Evolutionary conservation across 441 rosid species (phyloP).

Genomic region (Croton laevigatus): DNA sequence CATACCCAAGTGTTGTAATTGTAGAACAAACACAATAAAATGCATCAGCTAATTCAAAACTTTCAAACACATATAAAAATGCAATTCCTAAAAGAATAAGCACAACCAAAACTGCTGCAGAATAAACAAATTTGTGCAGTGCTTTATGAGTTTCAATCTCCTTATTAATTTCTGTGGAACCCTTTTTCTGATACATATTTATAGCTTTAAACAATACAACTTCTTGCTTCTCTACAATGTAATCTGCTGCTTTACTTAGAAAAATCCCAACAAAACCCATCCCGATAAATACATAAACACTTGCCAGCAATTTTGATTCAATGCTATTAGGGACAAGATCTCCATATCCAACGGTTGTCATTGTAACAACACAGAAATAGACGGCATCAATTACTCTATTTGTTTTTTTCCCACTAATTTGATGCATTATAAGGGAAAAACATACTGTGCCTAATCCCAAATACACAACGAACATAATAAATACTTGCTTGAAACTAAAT

Average conservation of each 20-base stretch:
- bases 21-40: constrained; percentile 60
- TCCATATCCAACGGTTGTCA: constrained; percentile 70
- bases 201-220: constrained; percentile 40
- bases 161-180: constrained; percentile 29
- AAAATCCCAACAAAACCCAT: constrained; percentile 51
- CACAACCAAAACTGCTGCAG: constrained; percentile 25
- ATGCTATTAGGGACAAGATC: constrained; percentile 49
- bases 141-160: constrained; percentile 35
- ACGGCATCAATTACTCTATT: constrained; percentile 46
- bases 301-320: constrained; percentile 41
- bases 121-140: constrained; percentile 35
- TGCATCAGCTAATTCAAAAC: constrained; percentile 37
- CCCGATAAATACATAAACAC: constrained; percentile 44
- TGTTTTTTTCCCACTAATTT: constrained; percentile 49
- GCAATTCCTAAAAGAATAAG: constrained; percentile 35
- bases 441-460: constrained; percentile 33
- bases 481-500: constrained; percentile 28
- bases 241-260: constrained; percentile 57
- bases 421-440: constrained; percentile 37
- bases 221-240: constrained; percentile 53
- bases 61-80: constrained; percentile 36
- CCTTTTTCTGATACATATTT: constrained; percentile 22
- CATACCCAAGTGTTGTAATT: constrained; percentile 55
- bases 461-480: constrained; percentile 21
- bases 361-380: constrained; percentile 51